Conservation (phyloP, 345 rosid species). For the Excoecaria agallocha region DNA sequence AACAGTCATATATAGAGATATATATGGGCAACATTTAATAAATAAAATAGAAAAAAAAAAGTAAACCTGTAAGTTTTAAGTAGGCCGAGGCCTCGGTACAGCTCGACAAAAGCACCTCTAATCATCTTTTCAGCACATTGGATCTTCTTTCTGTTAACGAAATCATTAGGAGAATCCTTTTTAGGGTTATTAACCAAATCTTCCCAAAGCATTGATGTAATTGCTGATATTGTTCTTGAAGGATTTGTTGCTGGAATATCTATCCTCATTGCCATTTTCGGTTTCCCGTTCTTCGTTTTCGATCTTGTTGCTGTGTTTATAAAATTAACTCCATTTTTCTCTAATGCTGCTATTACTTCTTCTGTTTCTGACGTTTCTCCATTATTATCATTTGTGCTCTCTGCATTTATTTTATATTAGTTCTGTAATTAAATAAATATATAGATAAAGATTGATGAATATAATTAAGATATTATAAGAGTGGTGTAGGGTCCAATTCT, state of each 20-base stretch:
- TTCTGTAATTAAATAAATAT: background rate
- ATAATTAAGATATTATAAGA: background rate
- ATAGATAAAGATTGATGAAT: background rate
- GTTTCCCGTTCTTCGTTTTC: conserved; percentile 74
- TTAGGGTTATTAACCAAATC: conserved; percentile 78
- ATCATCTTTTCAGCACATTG: conserved; percentile 88
- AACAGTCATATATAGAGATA: no score
- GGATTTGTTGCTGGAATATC: conserved; percentile 68
- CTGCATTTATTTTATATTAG: conserved; percentile 28
- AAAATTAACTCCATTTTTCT: conserved; percentile 71
- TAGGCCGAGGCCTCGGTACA: conserved; percentile 73
- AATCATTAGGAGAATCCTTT: conserved; percentile 52
- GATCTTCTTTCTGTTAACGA: conserved; percentile 62
- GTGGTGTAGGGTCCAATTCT: background rate
- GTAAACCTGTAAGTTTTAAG: conserved; percentile 68
- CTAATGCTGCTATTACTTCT: conserved; percentile 66
- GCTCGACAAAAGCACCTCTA: conserved; percentile 82
- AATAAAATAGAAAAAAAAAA: no score
- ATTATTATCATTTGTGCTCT: conserved; percentile 29
- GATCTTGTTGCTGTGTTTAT: conserved; percentile 56
- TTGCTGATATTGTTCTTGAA: conserved; percentile 54
- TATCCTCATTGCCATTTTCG: conserved; percentile 68
- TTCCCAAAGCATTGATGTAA: conserved; percentile 75
- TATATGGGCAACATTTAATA: no score
- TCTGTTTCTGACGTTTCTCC: conserved; percentile 48